Evolutionary conservation across 306 rosid species (phyloP), one percentile per base, ranked within the genome.

Genomic region (Citrullus mucosospermus): DNA sequence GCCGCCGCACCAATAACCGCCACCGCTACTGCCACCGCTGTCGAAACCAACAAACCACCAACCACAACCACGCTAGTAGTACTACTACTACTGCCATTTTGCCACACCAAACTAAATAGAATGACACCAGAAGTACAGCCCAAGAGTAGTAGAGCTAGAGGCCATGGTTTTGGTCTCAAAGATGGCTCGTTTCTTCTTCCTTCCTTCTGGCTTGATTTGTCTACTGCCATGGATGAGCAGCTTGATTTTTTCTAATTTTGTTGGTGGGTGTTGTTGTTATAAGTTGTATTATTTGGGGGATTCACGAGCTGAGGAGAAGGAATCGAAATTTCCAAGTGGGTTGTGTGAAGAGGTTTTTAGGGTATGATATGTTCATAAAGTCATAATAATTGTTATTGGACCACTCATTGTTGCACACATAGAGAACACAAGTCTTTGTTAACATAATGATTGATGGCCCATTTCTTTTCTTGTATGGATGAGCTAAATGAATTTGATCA

Each of bases 161-260:
- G 88, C 98, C 98, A 94, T 65, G 92, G 89, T 69, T 93, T 89
- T 78, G 97, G 30, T 50, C 83, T 78, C 4, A 90, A 79, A 15
- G 89, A 30, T 63, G 43, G 71, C 71, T 43, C 44, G 10, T 34
- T 63, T 63, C 13, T 30, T 34, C 44, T 63, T 34, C 4, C 39
- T 15, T 63, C 36, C 44, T 34, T 63, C 11, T 63, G 70, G 46
- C 51, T 46, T 46, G 70, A 11, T 12, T 63, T 63, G 22, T 34
- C 22, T 4, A 53, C 57, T 15, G n/a, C 67, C 70, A 34, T 34
- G 12, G 54, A 18, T 54, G 41, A 13, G 11, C 2, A 6, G 71
- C 38, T 63, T 9, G 41, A 4, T 59, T 58, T 9, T 48, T 48
- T 14, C 44, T 60, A 9, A 22, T 25, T 61, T 14, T 28, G 51